Evolutionary conservation across 2,329 filamentous ascomycete genomes (phyloP), one percentile per base, ranked within the genome.

Genomic region (Xenosphaeropsis pyriputrescens): DNA sequence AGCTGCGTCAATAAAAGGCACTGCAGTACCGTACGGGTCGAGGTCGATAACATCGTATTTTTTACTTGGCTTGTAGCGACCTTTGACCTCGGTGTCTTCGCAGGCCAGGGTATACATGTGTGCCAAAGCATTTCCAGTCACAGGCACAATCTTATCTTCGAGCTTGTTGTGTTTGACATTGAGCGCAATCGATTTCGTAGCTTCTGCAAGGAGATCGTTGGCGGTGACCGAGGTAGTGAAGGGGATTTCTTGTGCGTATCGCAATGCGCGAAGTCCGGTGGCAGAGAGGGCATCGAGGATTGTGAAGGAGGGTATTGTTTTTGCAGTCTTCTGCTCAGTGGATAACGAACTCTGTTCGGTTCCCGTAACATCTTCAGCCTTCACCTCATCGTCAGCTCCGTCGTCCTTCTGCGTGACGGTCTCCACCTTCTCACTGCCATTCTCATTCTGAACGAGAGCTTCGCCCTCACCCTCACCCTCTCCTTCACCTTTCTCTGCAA

Each of bases 211-310:
- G 39, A 96, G 70, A 52, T 98, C 91, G 57, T 98, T 98, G 26
- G 88, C 85, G 5, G 85, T 89, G 31, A 94, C 69, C 0, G 74
- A 75, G 3, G 85, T 91, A 12, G 76, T 70, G 47, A 88, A 85
- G 0, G 91, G 85, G 18, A 98, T 75, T 54, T 98, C 91, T 48
- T 86, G 79, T 1, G 85, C 84, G 57, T 96, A 98, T 42, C 91
- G 80, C 32, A 98, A 61, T 5, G 91, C 91, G 44, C 91, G 79
- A 5, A 98, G 70, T 17, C 91, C 91, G 3, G 88, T 94, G 1
- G 91, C 91, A 8, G 91, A 98, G 5, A 98, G 70, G 0, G 91
- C 91, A 58, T 98, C 91, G 7, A 98, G 73, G 30, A 98, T 89
- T n/a, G 76, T 79, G 52, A 94, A 89, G 59, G 41, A 52, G 51